These are phyloP conservation scores for Diaporthe aspalathi DNA, from an alignment of 2,329 filamentous ascomycete species.

Conservation along the genomic window DNA sequence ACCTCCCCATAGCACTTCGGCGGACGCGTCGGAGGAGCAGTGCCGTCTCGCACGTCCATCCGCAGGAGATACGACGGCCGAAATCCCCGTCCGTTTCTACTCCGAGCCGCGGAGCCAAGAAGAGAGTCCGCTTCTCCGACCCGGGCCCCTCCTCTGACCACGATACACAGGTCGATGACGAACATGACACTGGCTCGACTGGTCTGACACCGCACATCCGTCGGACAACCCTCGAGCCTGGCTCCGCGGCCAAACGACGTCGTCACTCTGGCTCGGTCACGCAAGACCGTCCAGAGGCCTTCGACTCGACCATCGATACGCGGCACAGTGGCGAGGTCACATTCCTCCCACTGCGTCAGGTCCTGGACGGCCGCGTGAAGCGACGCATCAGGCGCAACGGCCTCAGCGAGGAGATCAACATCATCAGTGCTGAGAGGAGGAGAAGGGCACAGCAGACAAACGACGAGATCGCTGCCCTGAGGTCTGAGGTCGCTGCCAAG, in stretches of 20 bases:
- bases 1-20: constrained; percentile 67
- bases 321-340: constrained; percentile 53
- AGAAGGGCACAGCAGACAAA: constrained; percentile 52
- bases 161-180: constrained; percentile 42
- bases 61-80: constrained; percentile 39
- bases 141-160: constrained; percentile 56
- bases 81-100: constrained; percentile 41
- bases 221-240: constrained; percentile 57
- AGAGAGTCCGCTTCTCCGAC: constrained; percentile 70
- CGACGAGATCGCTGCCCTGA: constrained; percentile 62
- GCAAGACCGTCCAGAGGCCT: constrained; percentile 28
- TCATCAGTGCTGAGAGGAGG: constrained; percentile 60
- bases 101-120: constrained; percentile 51
- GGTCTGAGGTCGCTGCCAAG: constrained; percentile 59
- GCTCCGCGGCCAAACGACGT: constrained; percentile 50
- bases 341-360: constrained; percentile 64
- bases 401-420: constrained; percentile 69
- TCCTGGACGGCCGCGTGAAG: constrained; percentile 67
- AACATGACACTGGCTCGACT: constrained; percentile 50
- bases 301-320: constrained; percentile 40
- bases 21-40: constrained; percentile 63
- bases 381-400: constrained; percentile 67
- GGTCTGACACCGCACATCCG: constrained; percentile 70
- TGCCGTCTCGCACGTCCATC: constrained; percentile 39
- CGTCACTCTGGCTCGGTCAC: constrained; percentile 58